Evolutionary conservation across 257 asterid species (phyloP).

Genomic region (Plantago major): DNA sequence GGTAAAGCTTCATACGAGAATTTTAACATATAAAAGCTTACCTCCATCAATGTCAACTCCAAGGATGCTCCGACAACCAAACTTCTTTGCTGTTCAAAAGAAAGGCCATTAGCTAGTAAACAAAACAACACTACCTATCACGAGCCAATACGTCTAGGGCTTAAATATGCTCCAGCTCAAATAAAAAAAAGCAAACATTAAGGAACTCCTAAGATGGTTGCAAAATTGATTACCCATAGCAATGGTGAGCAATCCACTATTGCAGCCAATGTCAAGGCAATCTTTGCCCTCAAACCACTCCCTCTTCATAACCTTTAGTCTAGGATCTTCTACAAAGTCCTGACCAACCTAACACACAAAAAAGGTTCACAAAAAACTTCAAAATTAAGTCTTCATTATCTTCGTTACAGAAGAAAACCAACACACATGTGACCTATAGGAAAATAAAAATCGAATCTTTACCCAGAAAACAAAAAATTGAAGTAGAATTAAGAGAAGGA

Average conservation of each 20-base stretch:
- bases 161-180: not conserved
- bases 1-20: too few species aligned
- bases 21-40: conserved; percentile 26
- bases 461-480: too few species aligned
- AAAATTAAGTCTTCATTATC: too few species aligned
- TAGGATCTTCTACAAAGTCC: conserved; percentile 76
- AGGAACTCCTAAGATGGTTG: too few species aligned
- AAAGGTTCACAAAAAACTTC: conserved; percentile 11
- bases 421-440: too few species aligned
- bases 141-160: too few species aligned
- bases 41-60: conserved; percentile 96
- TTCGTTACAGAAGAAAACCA: too few species aligned
- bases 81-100: conserved; percentile 57
- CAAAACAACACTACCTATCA: not conserved
- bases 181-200: not conserved
- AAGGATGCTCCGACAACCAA: conserved; percentile 74
- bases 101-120: not conserved
- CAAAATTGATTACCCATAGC: conserved; percentile 47
- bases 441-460: too few species aligned
- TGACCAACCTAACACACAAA: conserved; percentile 46
- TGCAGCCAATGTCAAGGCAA: conserved; percentile 98
- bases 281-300: conserved; percentile 94
- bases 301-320: conserved; percentile 69
- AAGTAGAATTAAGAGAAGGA: too few species aligned
- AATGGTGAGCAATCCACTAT: conserved; percentile 76